phyloP scores from a whole-genome alignment of 129 eudicot species.

The Oenanthe sinensis region DNA sequence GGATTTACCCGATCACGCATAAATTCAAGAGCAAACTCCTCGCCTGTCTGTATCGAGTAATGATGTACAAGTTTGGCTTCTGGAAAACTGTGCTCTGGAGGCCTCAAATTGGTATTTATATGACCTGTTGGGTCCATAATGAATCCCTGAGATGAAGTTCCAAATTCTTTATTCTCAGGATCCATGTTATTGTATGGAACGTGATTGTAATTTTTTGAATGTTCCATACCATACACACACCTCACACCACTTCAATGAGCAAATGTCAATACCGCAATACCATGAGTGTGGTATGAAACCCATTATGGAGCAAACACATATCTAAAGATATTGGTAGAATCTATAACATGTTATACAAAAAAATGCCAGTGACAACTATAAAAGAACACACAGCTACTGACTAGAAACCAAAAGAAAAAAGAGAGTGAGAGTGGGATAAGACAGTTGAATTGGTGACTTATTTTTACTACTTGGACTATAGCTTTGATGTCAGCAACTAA shows the following conservation, averaged over 20 bases:
- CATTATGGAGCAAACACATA: conserved; percentile 21
- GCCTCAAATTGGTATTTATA: conserved; percentile 31
- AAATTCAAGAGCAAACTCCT: conserved; percentile 84
- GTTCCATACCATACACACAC: conserved; percentile 48
- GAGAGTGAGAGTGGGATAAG: neutral
- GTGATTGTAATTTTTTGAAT: conserved; percentile 36
- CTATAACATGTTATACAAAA: neutral
- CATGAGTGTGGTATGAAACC: conserved; percentile 23
- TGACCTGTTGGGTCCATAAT: conserved; percentile 29
- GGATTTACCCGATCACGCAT: conserved; percentile 88
- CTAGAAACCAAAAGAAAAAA: neutral
- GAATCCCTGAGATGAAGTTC: conserved; percentile 47
- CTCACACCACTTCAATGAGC: conserved; percentile 15
- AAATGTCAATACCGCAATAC: conserved; percentile 24
- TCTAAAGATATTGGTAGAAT: conserved; percentile 14
- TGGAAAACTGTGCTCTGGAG: conserved; percentile 31
- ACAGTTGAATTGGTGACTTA: too few species aligned
- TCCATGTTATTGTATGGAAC: conserved; percentile 31
- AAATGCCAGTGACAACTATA: neutral
- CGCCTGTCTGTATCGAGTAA: conserved; percentile 91
- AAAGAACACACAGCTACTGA: neutral
- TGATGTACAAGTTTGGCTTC: conserved; percentile 58
- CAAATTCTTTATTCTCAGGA: conserved; percentile 34
- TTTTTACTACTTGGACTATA: too few species aligned
- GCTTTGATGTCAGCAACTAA: too few species aligned